Base-by-base conservation (phyloP, 179 eudicot species). In the Silene vulgaris region DNA sequence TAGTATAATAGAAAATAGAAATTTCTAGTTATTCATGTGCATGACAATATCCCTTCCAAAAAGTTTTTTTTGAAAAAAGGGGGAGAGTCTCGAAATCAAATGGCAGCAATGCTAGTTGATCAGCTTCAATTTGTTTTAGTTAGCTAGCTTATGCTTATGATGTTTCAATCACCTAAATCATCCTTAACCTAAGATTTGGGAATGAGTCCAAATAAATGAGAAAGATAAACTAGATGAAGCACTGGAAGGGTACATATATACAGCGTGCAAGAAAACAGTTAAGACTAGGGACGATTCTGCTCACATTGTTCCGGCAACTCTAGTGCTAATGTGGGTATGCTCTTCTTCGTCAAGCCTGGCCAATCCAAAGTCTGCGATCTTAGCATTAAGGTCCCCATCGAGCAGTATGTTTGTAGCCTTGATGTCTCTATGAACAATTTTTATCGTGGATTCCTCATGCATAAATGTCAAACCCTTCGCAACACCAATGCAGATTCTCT, bases 271-370 rank as follows among this genome's bases (percentile, higher is more conserved):
- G 54, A 54, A 72, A 20, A 43, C 14, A 3, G 26, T 17, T 35
- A 5, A 12, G 13, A 28, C 69, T 26, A 8, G 67, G 21, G 60
- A 67, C 78, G 9, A 69, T 40, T 40, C 2, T 32, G 17, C 89
- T 84, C 56, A 87, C 89, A 84, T 79, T 60, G 89, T 87, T 77
- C 89, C 89, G 19, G 87, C 89, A 76, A 86, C 79, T 75, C 85
- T 80, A 23, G 89, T 86, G 80, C 89, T 82, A 35, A 86, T 84
- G 71, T 86, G 89, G 40, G 87, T 82, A 2, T 77, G 70, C 26
- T 77, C 84, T 60, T 82, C 84, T 30, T 86, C 87, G 76, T 80
- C 78, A 69, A 87, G 88, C 80, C 79, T 80, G 63, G 88, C 86
- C 73, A 87, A 77, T 56, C 90, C 89, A 74, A 87, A 87, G 77